Base-by-base conservation (phyloP, 2,329 filamentous ascomycete genomes). In the Fusarium stilboides region DNA sequence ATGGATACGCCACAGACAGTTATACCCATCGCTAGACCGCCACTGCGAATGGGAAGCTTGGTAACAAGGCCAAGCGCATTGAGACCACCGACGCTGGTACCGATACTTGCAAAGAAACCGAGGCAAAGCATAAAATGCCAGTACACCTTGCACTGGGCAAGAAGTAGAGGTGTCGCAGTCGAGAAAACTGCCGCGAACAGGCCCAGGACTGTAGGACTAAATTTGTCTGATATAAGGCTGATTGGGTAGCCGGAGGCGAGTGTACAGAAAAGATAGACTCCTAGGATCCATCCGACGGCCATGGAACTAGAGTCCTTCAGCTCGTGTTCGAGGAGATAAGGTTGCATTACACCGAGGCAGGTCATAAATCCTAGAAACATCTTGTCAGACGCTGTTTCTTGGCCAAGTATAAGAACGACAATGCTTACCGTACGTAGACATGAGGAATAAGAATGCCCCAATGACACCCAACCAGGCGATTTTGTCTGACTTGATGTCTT, bases 251-350 rank as follows among this genome's bases (percentile, higher is more conserved):
- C 83, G 4, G 83, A 75, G 28, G 82, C 79, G 1, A 85, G 72
- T 0, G 80, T 77, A 5, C 85, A 70, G n/a, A 83, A 84, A 7
- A 81, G 78, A 24, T 84, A 80, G 1, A 84, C 66, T 1, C 82
- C 82, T 1, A 80, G 79, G 43, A 85, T 84, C 84, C 83, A 85
- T 10, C 83, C 83, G 0, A 86, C 77, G 42, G 85, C 79, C 4
- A 80, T 72, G 2, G 80, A 71, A 6, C 77, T 78, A 49, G 83
- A 83, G 8, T 65, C 57, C 0, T 77, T 71, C 1, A 86, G 74
- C 65, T 85, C 81, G 61, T 85, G 22, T 24, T 24, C 22, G 22
- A 24, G 22, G 33, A 84, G 77, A 44, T 85, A 81, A 37, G 83
- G 78, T 62, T 85, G 83, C 1, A 86, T 70, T 1, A 82, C 80